Evolutionary conservation across 768 basidiomycete genomes (phyloP).

Genomic region (Kwoniella dendrophila): DNA sequence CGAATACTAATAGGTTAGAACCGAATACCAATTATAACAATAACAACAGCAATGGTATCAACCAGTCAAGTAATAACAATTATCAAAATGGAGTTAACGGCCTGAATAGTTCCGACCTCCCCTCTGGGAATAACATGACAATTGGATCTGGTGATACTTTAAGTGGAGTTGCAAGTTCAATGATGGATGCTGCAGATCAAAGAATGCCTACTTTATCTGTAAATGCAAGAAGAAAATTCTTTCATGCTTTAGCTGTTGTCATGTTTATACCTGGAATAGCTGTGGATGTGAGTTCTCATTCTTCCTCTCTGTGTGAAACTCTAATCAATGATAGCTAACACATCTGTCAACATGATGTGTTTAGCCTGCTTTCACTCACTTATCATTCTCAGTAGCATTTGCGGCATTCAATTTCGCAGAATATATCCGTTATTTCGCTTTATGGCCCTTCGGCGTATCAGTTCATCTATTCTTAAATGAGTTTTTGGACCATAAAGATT

Average conservation of each 20-base stretch:
- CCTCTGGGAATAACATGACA: not conserved
- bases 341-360: constrained; percentile 4
- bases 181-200: constrained; percentile 80
- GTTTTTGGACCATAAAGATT: constrained; percentile 91
- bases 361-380: constrained; percentile 92
- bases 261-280: constrained; percentile 97
- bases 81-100: not conserved
- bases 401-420: constrained; percentile 93
- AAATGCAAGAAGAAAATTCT: constrained; percentile 93
- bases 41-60: not conserved
- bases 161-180: constrained; percentile 47
- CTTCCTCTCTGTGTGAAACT: not conserved
- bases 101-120: too few relatives aligned
- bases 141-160: constrained; percentile 10
- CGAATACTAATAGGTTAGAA: constrained; percentile 9
- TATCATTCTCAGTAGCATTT: constrained; percentile 93
- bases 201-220: constrained; percentile 83
- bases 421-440: constrained; percentile 96
- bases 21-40: not conserved
- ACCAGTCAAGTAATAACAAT: not conserved
- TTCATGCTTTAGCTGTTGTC: constrained; percentile 90
- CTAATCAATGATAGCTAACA: not conserved
- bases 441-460: constrained; percentile 90
- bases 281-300: constrained; percentile 70
- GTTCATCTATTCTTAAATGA: constrained; percentile 97